Conservation (phyloP, 2,329 filamentous ascomycete genomes). For the Sporothrix brunneoviolacea region DNA sequence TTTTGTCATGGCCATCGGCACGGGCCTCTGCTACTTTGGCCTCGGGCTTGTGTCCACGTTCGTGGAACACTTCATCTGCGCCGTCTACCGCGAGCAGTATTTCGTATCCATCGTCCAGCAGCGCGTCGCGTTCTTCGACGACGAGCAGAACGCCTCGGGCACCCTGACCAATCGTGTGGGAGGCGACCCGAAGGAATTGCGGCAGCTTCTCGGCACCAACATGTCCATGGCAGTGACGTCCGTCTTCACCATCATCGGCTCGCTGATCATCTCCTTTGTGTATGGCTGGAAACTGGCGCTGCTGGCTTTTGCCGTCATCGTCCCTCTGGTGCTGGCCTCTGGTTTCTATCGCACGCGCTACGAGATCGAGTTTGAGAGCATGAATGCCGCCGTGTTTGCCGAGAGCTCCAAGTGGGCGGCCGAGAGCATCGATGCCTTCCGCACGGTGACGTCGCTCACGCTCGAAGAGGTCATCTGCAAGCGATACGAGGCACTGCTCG, state of each 20-base stretch:
- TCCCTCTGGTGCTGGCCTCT: slow-evolving; percentile 42
- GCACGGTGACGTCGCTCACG: slow-evolving; percentile 65
- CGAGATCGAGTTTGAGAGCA: slow-evolving; percentile 57
- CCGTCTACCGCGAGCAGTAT: slow-evolving; percentile 53
- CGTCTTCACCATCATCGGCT: slow-evolving; percentile 58
- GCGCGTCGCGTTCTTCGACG: slow-evolving; percentile 54
- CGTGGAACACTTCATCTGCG: slow-evolving; percentile 44
- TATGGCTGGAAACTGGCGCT: slow-evolving; percentile 74
- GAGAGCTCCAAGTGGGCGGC: slow-evolving; percentile 69
- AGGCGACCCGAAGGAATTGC: slow-evolving; percentile 51
- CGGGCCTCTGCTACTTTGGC: slow-evolving; percentile 47
- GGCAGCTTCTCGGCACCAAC: slow-evolving; percentile 57
- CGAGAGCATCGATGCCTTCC: slow-evolving; percentile 66
- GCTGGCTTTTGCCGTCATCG: slow-evolving; percentile 52
- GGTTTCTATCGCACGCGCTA: slow-evolving; percentile 48
- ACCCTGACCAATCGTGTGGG: slow-evolving; percentile 51
- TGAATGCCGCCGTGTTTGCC: slow-evolving; percentile 63
- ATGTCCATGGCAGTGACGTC: slow-evolving; percentile 58
- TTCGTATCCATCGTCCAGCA: slow-evolving; percentile 53
- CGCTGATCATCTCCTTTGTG: slow-evolving; percentile 58
- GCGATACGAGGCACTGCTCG: slow-evolving; percentile 54
- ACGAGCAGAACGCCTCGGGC: slow-evolving; percentile 52
- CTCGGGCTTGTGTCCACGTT: slow-evolving; percentile 29
- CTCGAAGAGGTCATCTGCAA: slow-evolving; percentile 59
- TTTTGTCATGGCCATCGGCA: slow-evolving; percentile 47